Evolutionary conservation across 1,139 yeast genomes (phyloP), one percentile per base, ranked within the genome.

Genomic region (Blastobotrys capitulatus): DNA sequence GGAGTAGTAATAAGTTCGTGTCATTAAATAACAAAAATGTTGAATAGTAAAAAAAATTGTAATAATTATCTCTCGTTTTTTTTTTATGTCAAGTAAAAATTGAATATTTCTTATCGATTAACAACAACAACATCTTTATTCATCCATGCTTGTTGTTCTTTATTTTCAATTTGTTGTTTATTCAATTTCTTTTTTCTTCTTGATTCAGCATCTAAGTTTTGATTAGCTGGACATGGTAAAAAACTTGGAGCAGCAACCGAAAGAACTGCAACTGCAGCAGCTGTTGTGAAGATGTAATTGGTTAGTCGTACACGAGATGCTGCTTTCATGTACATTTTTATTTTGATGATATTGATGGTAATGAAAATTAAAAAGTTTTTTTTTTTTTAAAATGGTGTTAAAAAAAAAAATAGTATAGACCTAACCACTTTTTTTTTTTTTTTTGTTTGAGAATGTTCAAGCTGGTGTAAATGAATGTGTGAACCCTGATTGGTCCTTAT

Each of bases 151-250:
- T 27, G n/a, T 16, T 26, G 26, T 31, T 32, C 29, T 7, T 31
- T 31, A n/a, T 44, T n/a, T 5, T 22, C 25, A 36, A 37, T 18
- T 36, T 32, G 49, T 20, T 46, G 37, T n/a, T 49, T 48, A 9
- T 20, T 31, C 25, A 44, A 44, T 26, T 42, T 48, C 16, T 46
- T 42, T 16, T 49, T 48, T 15, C 36, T 22, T 19, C 44, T 46
- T 20, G 46, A 18, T n/a, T 49, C 52, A 12, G 42, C 43, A 20
- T 42, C 49, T 6, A 63, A 57, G 10, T 61, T 58, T 22, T 60
- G 59, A 57, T 80, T 83, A 19, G 82, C 83, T 1, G 94, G 94
- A 68, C 94, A 85, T n/a, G 89, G 89, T 46, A 85, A 66, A 15
- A 82, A 58, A 16, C 83, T 78, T 57, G 85, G 84, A 12, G 86